Evolutionary conservation across 768 basidiomycete genomes (phyloP), one percentile per base, ranked within the genome.

Genomic region (Dentipellis sp.): DNA sequence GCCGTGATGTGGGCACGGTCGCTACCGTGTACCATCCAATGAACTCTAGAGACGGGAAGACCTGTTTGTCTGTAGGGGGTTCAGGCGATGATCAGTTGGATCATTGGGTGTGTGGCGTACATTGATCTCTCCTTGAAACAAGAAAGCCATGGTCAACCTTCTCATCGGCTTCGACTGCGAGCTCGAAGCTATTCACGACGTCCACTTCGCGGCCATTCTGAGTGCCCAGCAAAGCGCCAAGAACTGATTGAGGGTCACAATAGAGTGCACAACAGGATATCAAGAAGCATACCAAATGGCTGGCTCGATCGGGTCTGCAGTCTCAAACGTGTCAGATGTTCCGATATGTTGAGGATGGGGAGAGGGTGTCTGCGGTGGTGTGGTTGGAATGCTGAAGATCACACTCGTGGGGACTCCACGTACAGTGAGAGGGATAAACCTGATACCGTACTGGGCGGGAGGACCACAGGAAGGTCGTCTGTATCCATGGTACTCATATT

Each of bases 11-110:
- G 0, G 92, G 92, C 10, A 75, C 73, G n/a, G 78, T 68, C 14
- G 91, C 86, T 46, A 94, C 84, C 0, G 89, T 90, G 71, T 99
- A 99, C 97, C 97, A 99, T 8, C 97, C 97, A 52, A 99, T 89
- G 66, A 99, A 86, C 66, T 98, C 97, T 36, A 98, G 78, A 0
- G 94, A 93, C 10, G 97, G 97, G 69, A 99, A 98, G 19, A 98
- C 95, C 72, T 97, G 94, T 70, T 95, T 95, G 77, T 94, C 95
- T 98, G 69, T 16, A n/a, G 46, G 52, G 53, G 14, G 2, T 17
- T 14, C 14, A 37, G 36, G 38, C 22, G 37, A 16, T 2, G 14
- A 38, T 34, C 17, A 14, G 2, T 1, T 4, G 11, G 19, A 38
- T 8, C 7, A 16, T 10, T 37, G 21, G 37, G n/a, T 2, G 37